Evolutionary conservation across 371 early-diverging fungal genomes (phyloP).

Genomic region (Parasitella parasitica): DNA sequence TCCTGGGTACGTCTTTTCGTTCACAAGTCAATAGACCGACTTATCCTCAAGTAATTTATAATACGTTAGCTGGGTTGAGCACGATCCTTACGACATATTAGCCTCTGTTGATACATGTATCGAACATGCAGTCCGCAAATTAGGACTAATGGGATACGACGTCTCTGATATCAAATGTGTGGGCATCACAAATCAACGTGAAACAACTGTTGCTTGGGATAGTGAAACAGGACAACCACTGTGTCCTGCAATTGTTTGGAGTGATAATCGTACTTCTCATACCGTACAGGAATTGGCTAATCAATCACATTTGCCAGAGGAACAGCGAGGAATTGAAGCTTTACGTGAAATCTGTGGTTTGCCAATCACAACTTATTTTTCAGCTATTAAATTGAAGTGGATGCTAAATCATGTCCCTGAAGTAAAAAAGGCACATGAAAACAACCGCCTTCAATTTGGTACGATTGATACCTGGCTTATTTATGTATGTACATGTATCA

Average conservation of each 20-base stretch:
- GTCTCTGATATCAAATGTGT: slow-evolving; percentile 68
- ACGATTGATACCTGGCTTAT: slow-evolving; percentile 91
- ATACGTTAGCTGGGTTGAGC: slow-evolving; percentile 89
- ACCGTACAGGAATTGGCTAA: slow-evolving; percentile 67
- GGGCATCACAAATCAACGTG: slow-evolving; percentile 96
- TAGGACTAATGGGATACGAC: slow-evolving; percentile 60
- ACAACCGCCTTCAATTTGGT: slow-evolving; percentile 66
- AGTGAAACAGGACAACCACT: slow-evolving; percentile 78
- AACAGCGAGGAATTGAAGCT: slow-evolving; percentile 40
- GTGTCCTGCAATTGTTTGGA: slow-evolving; percentile 94
- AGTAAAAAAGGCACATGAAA: slow-evolving; percentile 55
- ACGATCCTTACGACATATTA: slow-evolving; percentile 83
- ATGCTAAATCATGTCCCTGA: slow-evolving; percentile 78
- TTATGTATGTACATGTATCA: slow-evolving; percentile 57
- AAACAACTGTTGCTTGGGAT: slow-evolving; percentile 94
- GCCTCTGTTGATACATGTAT: slow-evolving; percentile 74
- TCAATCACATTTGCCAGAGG: slow-evolving; percentile 14
- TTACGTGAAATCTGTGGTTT: slow-evolving; percentile 74
- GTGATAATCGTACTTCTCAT: slow-evolving; percentile 82
- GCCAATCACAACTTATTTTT: slow-evolving; percentile 94
- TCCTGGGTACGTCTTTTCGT: slow-evolving; percentile 62
- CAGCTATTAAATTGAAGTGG: slow-evolving; percentile 92
- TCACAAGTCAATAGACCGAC: neutral
- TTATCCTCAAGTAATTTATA: no score
- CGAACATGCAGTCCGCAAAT: slow-evolving; percentile 63